These are phyloP conservation scores for Taxawa tesnikishii DNA, from an alignment of 2,329 filamentous ascomycete species.

Conservation along the genomic window DNA sequence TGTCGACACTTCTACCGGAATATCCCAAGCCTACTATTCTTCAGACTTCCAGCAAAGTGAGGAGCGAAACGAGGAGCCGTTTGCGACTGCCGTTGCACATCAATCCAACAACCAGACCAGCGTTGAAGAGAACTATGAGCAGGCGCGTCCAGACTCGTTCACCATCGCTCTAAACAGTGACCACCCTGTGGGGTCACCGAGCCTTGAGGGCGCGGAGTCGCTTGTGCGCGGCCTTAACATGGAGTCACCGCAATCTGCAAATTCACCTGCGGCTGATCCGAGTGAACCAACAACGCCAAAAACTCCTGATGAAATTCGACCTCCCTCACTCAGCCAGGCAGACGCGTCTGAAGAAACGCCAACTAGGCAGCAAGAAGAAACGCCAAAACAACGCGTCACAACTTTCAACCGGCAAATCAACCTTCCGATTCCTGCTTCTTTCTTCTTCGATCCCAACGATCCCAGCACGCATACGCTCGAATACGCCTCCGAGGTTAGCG, in stretches of 20 bases:
- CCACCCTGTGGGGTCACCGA: slow-evolving; percentile 16
- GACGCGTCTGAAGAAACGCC: slow-evolving; percentile 15
- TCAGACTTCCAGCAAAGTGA: not conserved
- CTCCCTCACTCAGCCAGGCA: slow-evolving; percentile 5
- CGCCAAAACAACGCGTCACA: slow-evolving; percentile 5
- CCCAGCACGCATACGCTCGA: slow-evolving; percentile 32
- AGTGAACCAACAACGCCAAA: slow-evolving; percentile 23
- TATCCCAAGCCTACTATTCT: too few relatives aligned
- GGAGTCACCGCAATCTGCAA: slow-evolving; percentile 28
- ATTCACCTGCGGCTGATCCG: slow-evolving; percentile 21
- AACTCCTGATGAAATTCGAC: slow-evolving; percentile 11
- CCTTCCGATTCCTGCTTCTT: slow-evolving; percentile 30
- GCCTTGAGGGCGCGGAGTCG: slow-evolving; percentile 35
- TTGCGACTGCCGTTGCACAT: not conserved
- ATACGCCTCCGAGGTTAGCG: slow-evolving; percentile 33
- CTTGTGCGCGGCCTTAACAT: slow-evolving; percentile 37
- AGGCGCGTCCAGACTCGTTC: slow-evolving; percentile 2
- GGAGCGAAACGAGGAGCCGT: not conserved
- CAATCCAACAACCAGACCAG: not conserved
- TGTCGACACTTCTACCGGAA: too few relatives aligned
- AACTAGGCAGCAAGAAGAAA: slow-evolving; percentile 10
- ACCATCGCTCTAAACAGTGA: not conserved
- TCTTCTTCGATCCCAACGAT: slow-evolving; percentile 31
- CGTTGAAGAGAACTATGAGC: too few relatives aligned
- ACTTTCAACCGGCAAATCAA: slow-evolving; percentile 30